Percentiles rank a stretch among this genome's conserved stretches.
Conservation (phyloP, 108 stramenopile species). For the Cyclotella atomus region DNA sequence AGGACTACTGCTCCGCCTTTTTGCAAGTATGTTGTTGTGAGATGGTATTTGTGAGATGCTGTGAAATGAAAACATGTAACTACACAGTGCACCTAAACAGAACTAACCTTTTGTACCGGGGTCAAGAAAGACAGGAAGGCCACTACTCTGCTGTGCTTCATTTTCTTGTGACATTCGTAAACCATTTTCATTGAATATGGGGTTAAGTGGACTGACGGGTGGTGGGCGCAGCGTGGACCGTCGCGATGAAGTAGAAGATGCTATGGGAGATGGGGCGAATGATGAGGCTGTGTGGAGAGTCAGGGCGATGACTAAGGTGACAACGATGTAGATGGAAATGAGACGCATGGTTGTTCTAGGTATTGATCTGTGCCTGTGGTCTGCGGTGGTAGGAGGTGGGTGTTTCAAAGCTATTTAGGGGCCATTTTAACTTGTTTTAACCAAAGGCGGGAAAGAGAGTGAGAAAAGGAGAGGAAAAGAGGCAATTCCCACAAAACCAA, state of each 20-base stretch:
- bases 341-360: background rate
- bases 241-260: background rate
- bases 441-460: no score
- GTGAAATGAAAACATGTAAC: background rate
- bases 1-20: constrained; percentile 82
- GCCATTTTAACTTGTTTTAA: no score
- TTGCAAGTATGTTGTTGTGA: no score
- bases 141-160: constrained; percentile 8
- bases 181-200: background rate
- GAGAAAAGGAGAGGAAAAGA: no score
- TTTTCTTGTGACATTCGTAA: constrained; percentile 26
- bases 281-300: background rate
- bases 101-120: constrained; percentile 72
- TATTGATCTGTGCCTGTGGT: no score
- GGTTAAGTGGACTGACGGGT: background rate
- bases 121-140: constrained; percentile 83
- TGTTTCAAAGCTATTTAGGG: no score
- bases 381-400: no score
- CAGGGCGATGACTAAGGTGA: background rate
- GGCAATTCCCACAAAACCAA: no score
- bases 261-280: background rate
- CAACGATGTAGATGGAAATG: background rate
- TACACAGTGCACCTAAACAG: background rate
- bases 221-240: background rate
- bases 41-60: background rate